A percentile compares a stretch with the other conserved stretches of the same genome.
These are phyloP conservation scores for Ceratocystis albifundus DNA, from an alignment of 2,329 filamentous ascomycete genomes.

Conservation along the genomic window DNA sequence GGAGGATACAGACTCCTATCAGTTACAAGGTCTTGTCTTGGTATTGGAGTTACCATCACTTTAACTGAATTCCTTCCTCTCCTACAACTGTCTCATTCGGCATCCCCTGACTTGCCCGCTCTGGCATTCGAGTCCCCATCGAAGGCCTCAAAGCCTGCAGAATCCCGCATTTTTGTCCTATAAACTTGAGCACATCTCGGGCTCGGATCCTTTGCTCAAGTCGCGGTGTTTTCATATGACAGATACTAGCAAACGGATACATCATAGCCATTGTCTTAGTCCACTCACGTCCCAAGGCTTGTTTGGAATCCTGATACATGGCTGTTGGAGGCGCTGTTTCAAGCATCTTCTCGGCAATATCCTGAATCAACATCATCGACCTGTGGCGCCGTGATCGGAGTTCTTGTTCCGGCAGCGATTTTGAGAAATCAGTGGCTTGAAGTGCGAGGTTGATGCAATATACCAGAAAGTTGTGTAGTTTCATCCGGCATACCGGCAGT, in stretches of 20 bases:
- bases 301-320: background rate
- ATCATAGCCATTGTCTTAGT: conserved; percentile 22
- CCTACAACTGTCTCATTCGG: conserved; percentile 10
- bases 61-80: conserved; percentile 23
- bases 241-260: conserved; percentile 22
- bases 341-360: conserved; percentile 15
- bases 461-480: conserved; percentile 19
- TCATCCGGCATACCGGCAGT: conserved; percentile 18
- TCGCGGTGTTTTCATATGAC: conserved; percentile 21
- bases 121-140: conserved; percentile 19
- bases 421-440: conserved; percentile 5
- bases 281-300: conserved; percentile 4
- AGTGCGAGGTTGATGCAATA: conserved; percentile 18
- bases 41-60: background rate
- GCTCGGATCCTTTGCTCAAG: conserved; percentile 17
- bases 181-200: conserved; percentile 20
- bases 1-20: no score
- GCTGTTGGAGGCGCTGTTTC: conserved; percentile 15
- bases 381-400: conserved; percentile 6
- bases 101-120: conserved; percentile 12
- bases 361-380: conserved; percentile 13
- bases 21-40: background rate
- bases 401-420: background rate
- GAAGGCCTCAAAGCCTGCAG: conserved; percentile 17
- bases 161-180: conserved; percentile 20